A percentile compares a stretch with the other conserved stretches of the same genome.
These are phyloP conservation scores for Metschnikowia similis DNA, from an alignment of 805 yeast genomes.

Conservation along the genomic window DNA sequence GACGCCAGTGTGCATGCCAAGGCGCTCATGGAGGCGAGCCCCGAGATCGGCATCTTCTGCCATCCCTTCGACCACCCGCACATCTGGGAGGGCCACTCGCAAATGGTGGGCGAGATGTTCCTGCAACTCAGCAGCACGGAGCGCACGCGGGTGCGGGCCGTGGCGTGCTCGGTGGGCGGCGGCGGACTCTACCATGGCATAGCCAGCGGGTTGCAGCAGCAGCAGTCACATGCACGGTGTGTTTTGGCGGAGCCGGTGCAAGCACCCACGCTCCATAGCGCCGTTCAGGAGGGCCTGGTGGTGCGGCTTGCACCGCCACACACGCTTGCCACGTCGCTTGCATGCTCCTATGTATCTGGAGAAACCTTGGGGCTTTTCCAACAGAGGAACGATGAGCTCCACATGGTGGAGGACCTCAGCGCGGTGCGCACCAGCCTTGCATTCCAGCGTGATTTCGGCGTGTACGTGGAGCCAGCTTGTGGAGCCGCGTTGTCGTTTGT, in stretches of 20 bases:
- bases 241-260: conserved; percentile 57
- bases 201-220: conserved; percentile 36
- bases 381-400: conserved; percentile 16
- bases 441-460: conserved; percentile 48
- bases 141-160: conserved; percentile 31
- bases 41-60: conserved; percentile 38
- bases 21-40: conserved; percentile 19
- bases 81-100: conserved; percentile 54
- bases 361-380: conserved; percentile 37
- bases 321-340: conserved; percentile 62
- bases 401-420: conserved; percentile 44
- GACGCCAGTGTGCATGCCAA: conserved; percentile 48
- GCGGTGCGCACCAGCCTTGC: conserved; percentile 51
- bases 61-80: conserved; percentile 51
- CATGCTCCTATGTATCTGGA: conserved; percentile 54
- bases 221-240: conserved; percentile 24
- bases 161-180: conserved; percentile 55
- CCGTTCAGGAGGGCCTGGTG: conserved; percentile 43
- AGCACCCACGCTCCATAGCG: conserved; percentile 53
- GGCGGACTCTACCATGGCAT: conserved; percentile 56
- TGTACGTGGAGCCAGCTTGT: conserved; percentile 67
- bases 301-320: conserved; percentile 43
- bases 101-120: conserved; percentile 34
- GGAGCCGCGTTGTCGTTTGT: conserved; percentile 61
- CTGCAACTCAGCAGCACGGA: conserved; percentile 22